Conservation (phyloP, 1,139 yeast species). For the Hyphopichia khmerensis region DNA sequence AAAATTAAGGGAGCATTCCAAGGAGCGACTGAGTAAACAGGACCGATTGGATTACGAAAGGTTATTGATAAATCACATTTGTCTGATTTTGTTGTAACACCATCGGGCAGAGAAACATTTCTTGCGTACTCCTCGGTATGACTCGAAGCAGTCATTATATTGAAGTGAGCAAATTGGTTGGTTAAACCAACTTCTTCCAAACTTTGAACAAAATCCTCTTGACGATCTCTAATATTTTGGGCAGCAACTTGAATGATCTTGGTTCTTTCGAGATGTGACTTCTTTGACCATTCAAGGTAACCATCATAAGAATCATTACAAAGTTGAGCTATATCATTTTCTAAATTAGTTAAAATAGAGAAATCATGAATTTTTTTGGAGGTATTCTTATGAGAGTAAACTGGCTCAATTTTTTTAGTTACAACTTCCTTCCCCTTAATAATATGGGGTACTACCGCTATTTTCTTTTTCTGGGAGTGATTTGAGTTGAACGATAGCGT, state of each 20-base stretch:
- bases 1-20: conserved; percentile 52
- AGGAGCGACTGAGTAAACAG: conserved; percentile 44
- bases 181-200: conserved; percentile 40
- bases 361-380: conserved; percentile 11
- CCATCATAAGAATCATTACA: conserved; percentile 24
- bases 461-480: not conserved
- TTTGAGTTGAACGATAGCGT: not conserved
- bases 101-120: conserved; percentile 21
- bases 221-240: conserved; percentile 12
- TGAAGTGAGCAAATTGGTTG: conserved; percentile 34
- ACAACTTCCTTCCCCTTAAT: conserved; percentile 17
- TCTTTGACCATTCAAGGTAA: conserved; percentile 25
- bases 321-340: conserved; percentile 9
- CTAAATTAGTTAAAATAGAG: conserved; percentile 6
- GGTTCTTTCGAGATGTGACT: conserved; percentile 14
- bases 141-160: conserved; percentile 24
- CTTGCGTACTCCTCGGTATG: conserved; percentile 24
- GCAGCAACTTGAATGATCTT: conserved; percentile 19
- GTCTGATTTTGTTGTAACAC: conserved; percentile 19
- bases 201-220: conserved; percentile 18
- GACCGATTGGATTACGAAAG: conserved; percentile 40
- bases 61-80: conserved; percentile 28
- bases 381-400: conserved; percentile 10
- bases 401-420: conserved; percentile 11
- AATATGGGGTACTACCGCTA: conserved; percentile 15